Base-by-base conservation (phyloP, 768 basidiomycete species). In the Naganishia onofrii region DNA sequence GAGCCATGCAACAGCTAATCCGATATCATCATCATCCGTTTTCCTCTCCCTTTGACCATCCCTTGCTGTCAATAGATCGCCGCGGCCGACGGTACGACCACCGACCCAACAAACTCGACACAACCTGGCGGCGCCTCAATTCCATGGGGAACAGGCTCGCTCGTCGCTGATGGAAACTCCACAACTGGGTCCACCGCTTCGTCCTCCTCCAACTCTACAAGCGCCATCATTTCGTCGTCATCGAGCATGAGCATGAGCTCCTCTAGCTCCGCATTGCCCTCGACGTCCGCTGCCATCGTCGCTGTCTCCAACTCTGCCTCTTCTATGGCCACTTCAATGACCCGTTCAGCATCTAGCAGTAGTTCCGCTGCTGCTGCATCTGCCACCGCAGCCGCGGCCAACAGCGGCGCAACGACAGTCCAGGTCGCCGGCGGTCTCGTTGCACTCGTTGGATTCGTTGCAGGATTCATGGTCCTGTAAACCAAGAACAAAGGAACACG, bases 91-190 rank as follows among this genome's bases (percentile, higher is more conserved):
- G 80, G 80, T 21, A 65, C 70, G 0, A 46, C 74, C 26, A 76
- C 80, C 29, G 52, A 67, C 3, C 77, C 80, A 23, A 70, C 75
- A 52, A 73, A 79, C 63, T 60, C 71, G 21, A 77, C 76, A n/a
- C 74, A 73, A 46, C 75, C 74, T 51, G 73, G 66, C 29, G 79
- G 78, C 23, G 63, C 42, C 9, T 55, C 74, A 12, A 76, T 80
- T 34, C 67, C 74, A 23, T 80, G 78, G 78, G 79, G 79, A 71
- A 68, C 60, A 63, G 71, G 34, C 58, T 8, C 31, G 42, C 38
- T 36, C 69, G 31, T 66, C 57, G 15, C 54, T 56, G 12, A 66
- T 73, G 31, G 76, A 66, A 29, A 54, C 69, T 36, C 34, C 28
- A 54, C 70, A 29, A 51, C 57, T 53, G 63, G 51, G 44, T 68